Percentiles rank a stretch among this genome's conserved stretches.
These are phyloP conservation scores for Harrya chromipes DNA, from an alignment of 768 basidiomycete species.

Conservation along the genomic window DNA sequence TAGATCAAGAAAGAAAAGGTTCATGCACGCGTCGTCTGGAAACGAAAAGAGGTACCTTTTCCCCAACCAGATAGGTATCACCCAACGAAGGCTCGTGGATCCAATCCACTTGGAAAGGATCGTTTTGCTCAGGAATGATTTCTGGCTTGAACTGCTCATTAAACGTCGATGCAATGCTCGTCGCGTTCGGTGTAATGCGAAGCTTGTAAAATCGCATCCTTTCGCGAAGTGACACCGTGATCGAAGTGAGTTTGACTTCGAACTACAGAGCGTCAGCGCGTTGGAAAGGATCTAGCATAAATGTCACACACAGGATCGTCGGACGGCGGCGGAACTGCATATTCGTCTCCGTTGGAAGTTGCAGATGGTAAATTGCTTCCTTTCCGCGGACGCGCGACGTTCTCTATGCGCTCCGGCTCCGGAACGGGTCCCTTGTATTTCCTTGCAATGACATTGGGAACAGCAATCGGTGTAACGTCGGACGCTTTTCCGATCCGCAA, in stretches of 20 bases:
- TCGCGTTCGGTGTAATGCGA: conserved; percentile 67
- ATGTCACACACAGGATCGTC: conserved; percentile 57
- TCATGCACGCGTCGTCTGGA: not conserved
- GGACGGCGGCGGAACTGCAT: conserved; percentile 42
- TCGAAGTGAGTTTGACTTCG: conserved; percentile 69
- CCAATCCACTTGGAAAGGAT: conserved; percentile 85
- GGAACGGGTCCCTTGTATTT: conserved; percentile 49
- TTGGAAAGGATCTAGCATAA: not conserved
- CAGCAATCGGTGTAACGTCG: conserved; percentile 65
- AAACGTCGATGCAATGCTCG: conserved; percentile 67
- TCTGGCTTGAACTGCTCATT: conserved; percentile 85
- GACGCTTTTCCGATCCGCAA: conserved; percentile 74
- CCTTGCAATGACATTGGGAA: conserved; percentile 74
- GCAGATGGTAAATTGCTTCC: conserved; percentile 22
- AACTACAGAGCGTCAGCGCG: conserved; percentile 45
- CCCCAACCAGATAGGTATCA: conserved; percentile 55
- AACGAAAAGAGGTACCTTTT: conserved; percentile 45
- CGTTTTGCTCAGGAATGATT: conserved; percentile 80
- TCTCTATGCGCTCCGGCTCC: conserved; percentile 42
- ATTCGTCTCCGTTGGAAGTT: conserved; percentile 46
- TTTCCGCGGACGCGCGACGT: conserved; percentile 54
- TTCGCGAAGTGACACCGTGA: conserved; percentile 70
- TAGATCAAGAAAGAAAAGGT: conserved; percentile 28
- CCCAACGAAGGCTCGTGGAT: conserved; percentile 54
- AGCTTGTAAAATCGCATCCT: conserved; percentile 87